Base-by-base conservation (phyloP, 2,329 filamentous ascomycete species). In the Periglandula ipomoeae region DNA sequence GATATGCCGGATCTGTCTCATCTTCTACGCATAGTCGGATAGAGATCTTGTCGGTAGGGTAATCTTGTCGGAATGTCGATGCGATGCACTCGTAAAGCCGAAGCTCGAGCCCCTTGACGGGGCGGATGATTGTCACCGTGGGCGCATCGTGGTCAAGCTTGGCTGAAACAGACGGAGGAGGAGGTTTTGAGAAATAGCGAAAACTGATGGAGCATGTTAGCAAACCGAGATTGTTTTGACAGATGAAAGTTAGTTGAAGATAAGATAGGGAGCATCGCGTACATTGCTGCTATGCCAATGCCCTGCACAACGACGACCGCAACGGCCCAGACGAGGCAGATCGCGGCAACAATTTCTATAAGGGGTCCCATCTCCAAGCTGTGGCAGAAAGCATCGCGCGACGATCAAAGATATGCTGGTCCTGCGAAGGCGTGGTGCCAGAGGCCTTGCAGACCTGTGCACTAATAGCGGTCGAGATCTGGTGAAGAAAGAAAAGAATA, bases 51-150 rank as follows among this genome's bases (percentile, higher is more conserved):
- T 85, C 74, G 32, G 63, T 67, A 1, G 91, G 88, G 61, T 97
- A 97, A 48, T 81, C 75, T 65, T 95, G 90, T 42, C 73, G 80
- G 63, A 96, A 90, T 2, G 85, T 88, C 5, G 90, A 85, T 26
- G 87, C 85, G 37, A 98, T 83, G 61, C 93, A 97, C 60, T 95
- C 88, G 73, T 95, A 95, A 22, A 97, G 81, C 55, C 82, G 80
- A 4, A 89, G 87, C 64, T 97, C 93, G 49, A 95, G 75, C 52
- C 90, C 93, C 68, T 96, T 97, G 55, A 95, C 84, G 0, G 93
- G 94, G 2, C 93, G 86, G 56, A 98, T 89, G 52, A 95, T 78
- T 27, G 93, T 97, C 59, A 98, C 77, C 69, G 88, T 83, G 15
- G 90, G 91, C 3, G 89, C 73, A 55, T 76, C 63, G 37, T 68